A percentile compares a stretch with the other conserved stretches of the same genome.
Evolutionary conservation across 495 filamentous ascomycete species (phyloP).

Genomic region (Podospora tetraspora): DNA sequence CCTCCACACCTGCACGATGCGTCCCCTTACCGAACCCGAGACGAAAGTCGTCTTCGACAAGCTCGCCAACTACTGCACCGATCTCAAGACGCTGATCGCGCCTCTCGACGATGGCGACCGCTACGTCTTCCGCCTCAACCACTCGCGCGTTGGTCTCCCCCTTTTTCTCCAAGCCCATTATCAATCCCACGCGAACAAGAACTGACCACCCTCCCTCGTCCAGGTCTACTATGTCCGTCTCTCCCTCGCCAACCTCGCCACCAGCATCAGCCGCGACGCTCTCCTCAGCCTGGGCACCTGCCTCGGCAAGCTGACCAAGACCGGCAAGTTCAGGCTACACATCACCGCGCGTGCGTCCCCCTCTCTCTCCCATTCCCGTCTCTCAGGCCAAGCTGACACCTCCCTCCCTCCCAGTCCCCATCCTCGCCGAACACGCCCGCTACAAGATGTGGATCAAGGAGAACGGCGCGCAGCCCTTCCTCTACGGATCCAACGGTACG

Average conservation of each 20-base stretch:
- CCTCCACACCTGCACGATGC: slow-evolving; percentile 45
- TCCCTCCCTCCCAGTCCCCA: slow-evolving; percentile 46
- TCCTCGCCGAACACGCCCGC: slow-evolving; percentile 81
- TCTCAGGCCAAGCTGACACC: background rate
- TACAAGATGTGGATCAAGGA: slow-evolving; percentile 93
- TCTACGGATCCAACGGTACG: slow-evolving; percentile 57
- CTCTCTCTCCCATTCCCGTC: background rate
- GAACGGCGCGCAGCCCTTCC: slow-evolving; percentile 92
- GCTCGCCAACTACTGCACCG: slow-evolving; percentile 32
- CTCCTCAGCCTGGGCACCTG: slow-evolving; percentile 83
- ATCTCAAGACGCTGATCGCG: slow-evolving; percentile 71
- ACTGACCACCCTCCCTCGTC: slow-evolving; percentile 12
- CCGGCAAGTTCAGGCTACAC: slow-evolving; percentile 79
- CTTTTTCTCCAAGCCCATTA: background rate
- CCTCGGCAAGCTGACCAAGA: slow-evolving; percentile 84
- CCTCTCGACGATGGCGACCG: slow-evolving; percentile 64
- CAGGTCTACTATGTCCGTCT: slow-evolving; percentile 88
- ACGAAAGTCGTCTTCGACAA: slow-evolving; percentile 73
- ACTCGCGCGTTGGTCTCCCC: slow-evolving; percentile 33
- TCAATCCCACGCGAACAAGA: background rate
- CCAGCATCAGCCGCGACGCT: slow-evolving; percentile 67
- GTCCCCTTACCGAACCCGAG: slow-evolving; percentile 67
- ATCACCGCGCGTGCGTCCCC: slow-evolving; percentile 55
- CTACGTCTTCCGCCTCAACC: slow-evolving; percentile 80
- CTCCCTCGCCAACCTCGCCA: slow-evolving; percentile 85